Percentiles rank a stretch among this genome's conserved stretches.
phyloP scores from a whole-genome alignment of 345 rosid genomes.

The Camelina sativa region DNA sequence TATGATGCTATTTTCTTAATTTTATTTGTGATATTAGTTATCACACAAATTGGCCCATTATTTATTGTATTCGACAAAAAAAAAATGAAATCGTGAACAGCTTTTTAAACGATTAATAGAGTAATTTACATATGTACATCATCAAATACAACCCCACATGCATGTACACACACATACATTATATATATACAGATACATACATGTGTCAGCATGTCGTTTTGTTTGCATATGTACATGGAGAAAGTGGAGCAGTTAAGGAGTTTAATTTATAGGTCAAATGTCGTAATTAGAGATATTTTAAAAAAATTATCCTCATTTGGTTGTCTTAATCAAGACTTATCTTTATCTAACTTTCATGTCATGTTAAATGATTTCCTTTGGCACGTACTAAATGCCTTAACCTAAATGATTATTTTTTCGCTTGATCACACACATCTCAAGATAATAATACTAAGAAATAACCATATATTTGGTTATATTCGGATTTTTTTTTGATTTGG shows the following conservation, averaged over 20 bases:
- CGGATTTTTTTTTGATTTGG: no score
- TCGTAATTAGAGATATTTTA: constrained; percentile 9
- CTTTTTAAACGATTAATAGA: no score
- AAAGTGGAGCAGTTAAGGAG: constrained; percentile 34
- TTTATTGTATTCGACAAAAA: no score
- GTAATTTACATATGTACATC: background rate
- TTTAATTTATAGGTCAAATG: constrained; percentile 27
- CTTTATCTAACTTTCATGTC: background rate
- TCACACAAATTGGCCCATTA: no score
- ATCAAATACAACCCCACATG: background rate
- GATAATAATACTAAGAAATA: no score
- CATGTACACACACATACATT: background rate
- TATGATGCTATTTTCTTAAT: no score
- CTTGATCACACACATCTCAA: no score
- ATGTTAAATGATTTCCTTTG: constrained; percentile 15
- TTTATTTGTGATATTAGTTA: no score
- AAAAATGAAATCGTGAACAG: no score
- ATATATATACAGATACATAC: background rate
- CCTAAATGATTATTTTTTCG: background rate
- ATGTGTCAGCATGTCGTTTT: constrained; percentile 27
- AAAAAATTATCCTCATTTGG: background rate
- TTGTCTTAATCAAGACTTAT: constrained; percentile 17
- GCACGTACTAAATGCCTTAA: background rate
- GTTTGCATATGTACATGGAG: constrained; percentile 35
- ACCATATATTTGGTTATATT: no score